Percentiles rank a stretch among this genome's conserved stretches.
Evolutionary conservation across 805 yeast genomes (phyloP).

Genomic region (Yarrowia phangngaensis): DNA sequence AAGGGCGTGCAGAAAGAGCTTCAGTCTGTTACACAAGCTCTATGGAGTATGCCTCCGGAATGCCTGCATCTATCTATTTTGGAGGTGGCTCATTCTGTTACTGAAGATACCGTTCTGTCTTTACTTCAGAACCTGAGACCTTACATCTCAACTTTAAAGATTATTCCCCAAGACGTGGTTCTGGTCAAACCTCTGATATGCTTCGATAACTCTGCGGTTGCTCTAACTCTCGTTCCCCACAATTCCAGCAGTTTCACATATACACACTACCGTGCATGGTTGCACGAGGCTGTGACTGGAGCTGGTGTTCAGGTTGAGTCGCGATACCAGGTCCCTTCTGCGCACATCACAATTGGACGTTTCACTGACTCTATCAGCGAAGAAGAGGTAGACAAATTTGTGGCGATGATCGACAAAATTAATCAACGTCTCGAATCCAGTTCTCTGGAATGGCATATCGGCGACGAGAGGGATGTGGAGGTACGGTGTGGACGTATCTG

Average conservation of each 20-base stretch:
- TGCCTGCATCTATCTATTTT: conserved; percentile 26
- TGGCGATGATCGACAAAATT: neutral
- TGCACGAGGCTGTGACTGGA: conserved; percentile 2
- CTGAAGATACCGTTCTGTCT: neutral
- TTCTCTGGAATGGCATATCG: conserved; percentile 17
- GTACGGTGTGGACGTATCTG: conserved; percentile 27
- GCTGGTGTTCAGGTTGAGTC: conserved; percentile 8
- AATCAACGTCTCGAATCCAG: conserved; percentile 2
- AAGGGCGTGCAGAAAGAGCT: conserved; percentile 4
- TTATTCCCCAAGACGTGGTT: conserved; percentile 5
- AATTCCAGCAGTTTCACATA: conserved; percentile 4
- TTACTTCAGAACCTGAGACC: conserved; percentile 1
- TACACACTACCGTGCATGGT: conserved; percentile 21
- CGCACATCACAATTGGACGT: conserved; percentile 22
- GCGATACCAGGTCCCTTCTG: conserved; percentile 20
- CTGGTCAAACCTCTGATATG: conserved; percentile 24
- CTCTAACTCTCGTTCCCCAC: conserved; percentile 23
- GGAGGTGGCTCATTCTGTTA: conserved; percentile 26
- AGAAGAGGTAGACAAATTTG: conserved; percentile 10
- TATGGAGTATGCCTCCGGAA: conserved; percentile 27
- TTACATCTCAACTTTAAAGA: neutral
- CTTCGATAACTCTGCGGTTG: conserved; percentile 26
- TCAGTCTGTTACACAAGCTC: neutral
- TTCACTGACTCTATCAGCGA: conserved; percentile 8
- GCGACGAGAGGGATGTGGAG: conserved; percentile 24